Conservation (phyloP, 495 filamentous ascomycete genomes). For the Aspergillus bertholletiae region DNA sequence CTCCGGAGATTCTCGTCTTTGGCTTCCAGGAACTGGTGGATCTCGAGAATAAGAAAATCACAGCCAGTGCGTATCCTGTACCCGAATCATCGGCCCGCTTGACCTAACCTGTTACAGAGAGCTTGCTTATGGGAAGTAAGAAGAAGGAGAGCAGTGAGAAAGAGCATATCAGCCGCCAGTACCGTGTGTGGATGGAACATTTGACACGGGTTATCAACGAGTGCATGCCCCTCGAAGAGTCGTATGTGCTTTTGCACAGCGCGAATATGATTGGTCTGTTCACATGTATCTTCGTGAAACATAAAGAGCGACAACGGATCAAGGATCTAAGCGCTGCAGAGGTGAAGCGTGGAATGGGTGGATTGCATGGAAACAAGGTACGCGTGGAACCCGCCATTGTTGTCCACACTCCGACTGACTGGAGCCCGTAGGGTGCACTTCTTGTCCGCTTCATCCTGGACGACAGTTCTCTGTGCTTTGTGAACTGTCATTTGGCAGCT, state of each 20-base stretch:
- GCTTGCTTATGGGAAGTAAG: conserved; percentile 62
- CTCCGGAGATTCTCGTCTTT: conserved; percentile 89
- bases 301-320: conserved; percentile 69
- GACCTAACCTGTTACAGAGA: conserved; percentile 48
- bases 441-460: conserved; percentile 86
- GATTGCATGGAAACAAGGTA: conserved; percentile 90
- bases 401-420: conserved; percentile 11
- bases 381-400: conserved; percentile 4
- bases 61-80: conserved; percentile 64
- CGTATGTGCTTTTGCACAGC: conserved; percentile 83
- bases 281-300: conserved; percentile 90
- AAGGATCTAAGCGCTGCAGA: conserved; percentile 73
- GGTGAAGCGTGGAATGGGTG: conserved; percentile 92
- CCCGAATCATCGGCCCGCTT: neutral
- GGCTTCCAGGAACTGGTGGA: conserved; percentile 98
- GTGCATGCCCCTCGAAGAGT: conserved; percentile 70
- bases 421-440: conserved; percentile 64
- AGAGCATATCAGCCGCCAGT: conserved; percentile 95
- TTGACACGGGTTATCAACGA: conserved; percentile 77
- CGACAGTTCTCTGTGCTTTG: conserved; percentile 89
- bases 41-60: conserved; percentile 92
- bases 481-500: conserved; percentile 96
- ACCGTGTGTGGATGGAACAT: conserved; percentile 92
- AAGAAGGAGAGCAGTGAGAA: conserved; percentile 87
- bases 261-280: conserved; percentile 91